Evolutionary conservation across 139 green algal species (phyloP).

Genomic region (Zygnema cylindricum): DNA sequence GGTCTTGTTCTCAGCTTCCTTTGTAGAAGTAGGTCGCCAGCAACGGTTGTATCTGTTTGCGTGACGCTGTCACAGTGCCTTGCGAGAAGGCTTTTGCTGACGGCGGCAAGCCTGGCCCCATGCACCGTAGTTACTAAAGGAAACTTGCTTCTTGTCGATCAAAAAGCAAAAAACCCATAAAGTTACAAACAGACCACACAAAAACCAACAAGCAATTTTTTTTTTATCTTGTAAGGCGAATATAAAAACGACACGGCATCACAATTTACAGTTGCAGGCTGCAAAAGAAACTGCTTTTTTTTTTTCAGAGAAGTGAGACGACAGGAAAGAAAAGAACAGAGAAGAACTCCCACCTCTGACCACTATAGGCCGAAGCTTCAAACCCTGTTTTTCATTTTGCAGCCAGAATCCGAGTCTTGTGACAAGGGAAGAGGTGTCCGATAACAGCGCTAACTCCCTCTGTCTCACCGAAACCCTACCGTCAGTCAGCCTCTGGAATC

Average conservation of each 20-base stretch:
- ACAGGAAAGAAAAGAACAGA: background rate
- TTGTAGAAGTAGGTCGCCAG: background rate
- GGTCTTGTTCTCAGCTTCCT: too few species aligned
- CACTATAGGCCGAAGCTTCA: conserved; percentile 1
- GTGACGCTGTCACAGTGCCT: background rate
- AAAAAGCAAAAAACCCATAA: too few species aligned
- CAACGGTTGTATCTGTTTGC: background rate
- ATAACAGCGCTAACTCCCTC: background rate
- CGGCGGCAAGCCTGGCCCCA: background rate
- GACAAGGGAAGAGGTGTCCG: background rate
- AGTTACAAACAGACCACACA: too few species aligned
- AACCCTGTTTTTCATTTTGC: conserved; percentile 10
- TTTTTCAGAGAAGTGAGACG: background rate
- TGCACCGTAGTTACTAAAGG: too few species aligned
- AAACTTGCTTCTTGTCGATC: too few species aligned
- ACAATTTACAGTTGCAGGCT: background rate
- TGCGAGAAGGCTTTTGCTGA: background rate
- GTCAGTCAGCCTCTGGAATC: background rate
- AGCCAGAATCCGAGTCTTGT: background rate
- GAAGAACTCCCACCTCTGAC: background rate
- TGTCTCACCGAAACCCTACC: background rate
- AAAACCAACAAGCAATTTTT: background rate
- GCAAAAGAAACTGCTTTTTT: background rate
- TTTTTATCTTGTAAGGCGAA: background rate
- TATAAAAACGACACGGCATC: background rate